Conservation (phyloP, 139 green algal species). For the Micractinium conductrix region DNA sequence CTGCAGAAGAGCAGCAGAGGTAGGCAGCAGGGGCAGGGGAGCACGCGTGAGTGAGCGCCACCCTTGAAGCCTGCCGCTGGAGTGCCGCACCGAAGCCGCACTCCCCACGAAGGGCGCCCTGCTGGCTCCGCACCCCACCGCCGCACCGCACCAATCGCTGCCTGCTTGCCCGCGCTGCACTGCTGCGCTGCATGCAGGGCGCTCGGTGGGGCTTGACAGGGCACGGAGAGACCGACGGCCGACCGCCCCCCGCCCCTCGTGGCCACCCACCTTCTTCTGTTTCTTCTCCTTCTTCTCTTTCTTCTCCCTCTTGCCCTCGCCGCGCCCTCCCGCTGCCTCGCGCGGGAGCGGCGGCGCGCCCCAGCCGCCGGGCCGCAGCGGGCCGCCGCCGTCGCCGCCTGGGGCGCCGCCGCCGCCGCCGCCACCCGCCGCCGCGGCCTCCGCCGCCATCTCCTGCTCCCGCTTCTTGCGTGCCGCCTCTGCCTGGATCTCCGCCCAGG, state of each 20-base stretch:
- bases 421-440: background rate
- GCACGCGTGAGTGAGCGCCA: background rate
- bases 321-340: background rate
- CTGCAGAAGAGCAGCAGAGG: background rate
- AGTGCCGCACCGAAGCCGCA: too few relatives aligned
- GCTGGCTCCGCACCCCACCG: too few relatives aligned
- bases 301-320: background rate
- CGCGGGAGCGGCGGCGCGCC: conserved; percentile 3
- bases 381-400: conserved; percentile 4
- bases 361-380: background rate
- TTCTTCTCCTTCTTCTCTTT: conserved; percentile 50
- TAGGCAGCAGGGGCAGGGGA: background rate
- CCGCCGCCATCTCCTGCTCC: conserved; percentile 1
- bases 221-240: too few relatives aligned
- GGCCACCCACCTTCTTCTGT: conserved; percentile 43
- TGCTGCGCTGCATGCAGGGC: too few relatives aligned
- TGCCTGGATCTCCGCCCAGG: conserved; percentile 13
- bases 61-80: too few relatives aligned
- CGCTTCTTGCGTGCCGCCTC: conserved; percentile 4
- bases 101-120: background rate
- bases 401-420: background rate
- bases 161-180: background rate
- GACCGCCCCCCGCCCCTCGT: background rate
- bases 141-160: background rate
- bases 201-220: too few relatives aligned